phyloP scores from a whole-genome alignment of 345 rosid genomes.

The Boechera divaricarpa region DNA sequence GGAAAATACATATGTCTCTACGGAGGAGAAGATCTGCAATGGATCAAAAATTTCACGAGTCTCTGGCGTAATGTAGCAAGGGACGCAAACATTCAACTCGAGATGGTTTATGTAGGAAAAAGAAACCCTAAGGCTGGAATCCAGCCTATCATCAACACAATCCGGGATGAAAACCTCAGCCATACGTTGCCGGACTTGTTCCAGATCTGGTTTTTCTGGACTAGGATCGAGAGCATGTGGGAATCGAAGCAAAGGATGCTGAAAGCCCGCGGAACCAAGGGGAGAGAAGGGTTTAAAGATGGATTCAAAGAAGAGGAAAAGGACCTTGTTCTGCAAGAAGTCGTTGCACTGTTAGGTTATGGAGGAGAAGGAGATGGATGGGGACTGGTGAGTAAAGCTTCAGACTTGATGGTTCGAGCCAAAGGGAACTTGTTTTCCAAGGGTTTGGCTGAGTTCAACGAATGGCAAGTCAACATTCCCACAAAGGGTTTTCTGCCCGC shows the following conservation, averaged over 20 bases:
- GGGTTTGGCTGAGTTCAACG: conserved; percentile 45
- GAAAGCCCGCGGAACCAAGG: conserved; percentile 32
- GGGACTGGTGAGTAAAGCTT: conserved; percentile 61
- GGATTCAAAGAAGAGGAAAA: conserved; percentile 46
- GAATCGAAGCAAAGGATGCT: conserved; percentile 66
- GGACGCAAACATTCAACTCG: conserved; percentile 51
- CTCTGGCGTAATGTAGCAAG: conserved; percentile 46
- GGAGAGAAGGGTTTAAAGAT: conserved; percentile 36
- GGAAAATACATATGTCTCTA: conserved; percentile 67
- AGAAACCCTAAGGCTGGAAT: conserved; percentile 62
- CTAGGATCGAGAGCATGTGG: conserved; percentile 79
- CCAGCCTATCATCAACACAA: conserved; percentile 46
- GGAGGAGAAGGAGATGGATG: conserved; percentile 69
- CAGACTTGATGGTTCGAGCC: conserved; percentile 55
- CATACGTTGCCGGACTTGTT: conserved; percentile 48
- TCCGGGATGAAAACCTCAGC: conserved; percentile 53
- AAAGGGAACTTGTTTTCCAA: conserved; percentile 51
- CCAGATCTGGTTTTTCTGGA: conserved; percentile 83
- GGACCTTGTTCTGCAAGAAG: conserved; percentile 60
- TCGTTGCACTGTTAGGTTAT: conserved; percentile 58
- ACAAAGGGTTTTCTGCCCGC: conserved; percentile 57
- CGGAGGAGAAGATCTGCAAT: conserved; percentile 78
- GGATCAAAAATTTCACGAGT: conserved; percentile 62
- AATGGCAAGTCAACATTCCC: conserved; percentile 46
- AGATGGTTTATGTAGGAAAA: conserved; percentile 76